These are phyloP conservation scores for Saksenaea oblongispora DNA, from an alignment of 371 early-diverging fungal genomes.

Conservation along the genomic window DNA sequence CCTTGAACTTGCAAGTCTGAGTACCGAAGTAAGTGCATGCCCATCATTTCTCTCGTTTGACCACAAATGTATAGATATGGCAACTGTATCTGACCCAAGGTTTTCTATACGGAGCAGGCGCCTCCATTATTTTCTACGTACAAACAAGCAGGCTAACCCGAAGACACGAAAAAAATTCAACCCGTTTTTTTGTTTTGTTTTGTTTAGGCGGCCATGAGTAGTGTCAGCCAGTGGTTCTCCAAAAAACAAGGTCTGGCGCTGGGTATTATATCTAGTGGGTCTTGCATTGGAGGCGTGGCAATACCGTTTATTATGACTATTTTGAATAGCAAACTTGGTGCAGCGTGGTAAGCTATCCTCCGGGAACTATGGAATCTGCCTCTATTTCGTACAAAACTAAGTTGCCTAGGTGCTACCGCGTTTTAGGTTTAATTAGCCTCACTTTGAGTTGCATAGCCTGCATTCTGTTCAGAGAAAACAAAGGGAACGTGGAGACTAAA, in stretches of 20 bases:
- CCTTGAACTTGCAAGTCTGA: not conserved
- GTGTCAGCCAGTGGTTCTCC: slow-evolving; percentile 7
- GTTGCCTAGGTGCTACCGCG: slow-evolving; percentile 16
- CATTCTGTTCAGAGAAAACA: slow-evolving; percentile 18
- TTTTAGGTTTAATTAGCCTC: slow-evolving; percentile 20
- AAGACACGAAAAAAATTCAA: no score
- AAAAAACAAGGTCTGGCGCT: slow-evolving; percentile 1
- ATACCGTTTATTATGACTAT: slow-evolving; percentile 13
- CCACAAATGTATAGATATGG: slow-evolving; percentile 9
- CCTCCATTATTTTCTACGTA: slow-evolving; percentile 1
- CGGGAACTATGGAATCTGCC: not conserved
- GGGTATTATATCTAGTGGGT: slow-evolving; percentile 3
- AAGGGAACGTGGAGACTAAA: not conserved
- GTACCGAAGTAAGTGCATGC: not conserved
- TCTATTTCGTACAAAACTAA: not conserved
- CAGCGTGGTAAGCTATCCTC: not conserved
- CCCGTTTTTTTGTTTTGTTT: not conserved
- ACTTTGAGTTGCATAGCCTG: slow-evolving; percentile 13
- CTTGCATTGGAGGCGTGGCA: slow-evolving; percentile 7
- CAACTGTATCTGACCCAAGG: slow-evolving; percentile 12
- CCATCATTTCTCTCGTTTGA: not conserved
- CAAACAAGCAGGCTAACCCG: not conserved
- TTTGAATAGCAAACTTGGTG: not conserved
- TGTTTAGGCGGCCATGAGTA: slow-evolving; percentile 3
- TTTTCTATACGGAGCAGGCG: slow-evolving; percentile 4